Base-by-base conservation (phyloP, 2,329 filamentous ascomycete genomes). In the Graphiopsis chlorocephala region DNA sequence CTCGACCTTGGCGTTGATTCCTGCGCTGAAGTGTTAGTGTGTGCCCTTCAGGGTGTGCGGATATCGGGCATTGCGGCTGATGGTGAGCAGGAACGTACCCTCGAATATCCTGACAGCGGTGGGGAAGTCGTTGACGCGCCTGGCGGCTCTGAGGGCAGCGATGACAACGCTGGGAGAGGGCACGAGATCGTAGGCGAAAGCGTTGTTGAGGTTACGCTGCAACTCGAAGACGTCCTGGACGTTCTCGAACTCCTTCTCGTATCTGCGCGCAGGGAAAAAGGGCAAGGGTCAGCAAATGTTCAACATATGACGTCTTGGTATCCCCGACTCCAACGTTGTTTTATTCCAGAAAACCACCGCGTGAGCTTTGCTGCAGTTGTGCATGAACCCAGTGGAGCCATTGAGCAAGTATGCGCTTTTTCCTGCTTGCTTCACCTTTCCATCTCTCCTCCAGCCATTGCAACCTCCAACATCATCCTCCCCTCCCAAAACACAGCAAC, bases 181-280 rank as follows among this genome's bases (percentile, higher is more conserved):
- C 72, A 99, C 95, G 76, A 99, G 90, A 89, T 99, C 95, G 89
- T 99, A 99, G 78, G 95, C 95, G 83, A 99, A 99, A 79, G 93
- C 94, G 85, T 99, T 99, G 90, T 99, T 99, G 78, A 97, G 86
- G 85, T 97, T 97, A 81, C 93, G 91, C 87, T 93, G 77, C 78
- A 99, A 92, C 89, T 99, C 95, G 81, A 99, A 99, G 78, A 98
- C 94, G 84, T 99, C 95, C 83, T 98, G 92, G 72, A 99, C 95
- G 77, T 83, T 82, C 69, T 99, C 94, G 78, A 99, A 99, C 84
- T 99, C 95, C 88, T 97, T 97, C 88, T 99, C 95, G 78, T 96
- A 99, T 84, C 95, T 99, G 79, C 76, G 69, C 74, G 65, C 56
- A 29, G 48, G 23, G n/a, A n/a, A 11, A n/a, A 31, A 31, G 29